These are phyloP conservation scores for Chlamydomonas reinhardtii DNA, from an alignment of 163 green algal genomes.

Conservation along the genomic window DNA sequence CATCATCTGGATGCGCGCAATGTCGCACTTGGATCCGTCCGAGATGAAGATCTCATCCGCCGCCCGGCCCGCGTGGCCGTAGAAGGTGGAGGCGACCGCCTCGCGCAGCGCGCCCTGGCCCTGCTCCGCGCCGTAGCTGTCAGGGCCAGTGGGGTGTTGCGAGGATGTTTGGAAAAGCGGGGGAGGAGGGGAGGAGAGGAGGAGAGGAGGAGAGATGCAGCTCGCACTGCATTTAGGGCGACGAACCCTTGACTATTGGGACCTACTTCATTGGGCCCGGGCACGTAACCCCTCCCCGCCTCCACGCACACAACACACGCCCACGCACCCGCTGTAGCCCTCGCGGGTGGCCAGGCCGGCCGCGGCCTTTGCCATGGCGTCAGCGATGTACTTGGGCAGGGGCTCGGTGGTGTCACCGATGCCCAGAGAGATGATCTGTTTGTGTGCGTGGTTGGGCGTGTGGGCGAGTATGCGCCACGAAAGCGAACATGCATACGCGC, in stretches of 20 bases:
- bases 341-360: slow-evolving; percentile 90
- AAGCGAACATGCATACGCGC: too few species aligned
- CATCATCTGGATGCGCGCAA: slow-evolving; percentile 96
- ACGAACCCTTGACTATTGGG: too few species aligned
- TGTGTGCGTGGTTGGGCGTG: too few species aligned
- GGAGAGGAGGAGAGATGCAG: background rate
- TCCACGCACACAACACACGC: background rate
- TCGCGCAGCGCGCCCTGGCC: slow-evolving; percentile 87
- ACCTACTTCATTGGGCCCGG: too few species aligned
- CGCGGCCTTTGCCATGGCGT: slow-evolving; percentile 88
- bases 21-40: slow-evolving; percentile 99
- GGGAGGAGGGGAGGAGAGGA: background rate
- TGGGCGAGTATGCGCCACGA: too few species aligned
- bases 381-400: slow-evolving; percentile 91
- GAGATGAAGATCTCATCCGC: slow-evolving; percentile 94
- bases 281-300: too few species aligned
- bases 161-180: too few species aligned
- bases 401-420: slow-evolving; percentile 99
- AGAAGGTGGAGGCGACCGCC: slow-evolving; percentile 87
- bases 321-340: slow-evolving; percentile 93
- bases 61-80: slow-evolving; percentile 72
- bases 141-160: background rate
- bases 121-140: slow-evolving; percentile 96
- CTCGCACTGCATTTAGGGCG: too few species aligned
- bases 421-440: slow-evolving; percentile 94